Conservation (phyloP, 208 protist genomes). For the Crithidia mellificae region DNA sequence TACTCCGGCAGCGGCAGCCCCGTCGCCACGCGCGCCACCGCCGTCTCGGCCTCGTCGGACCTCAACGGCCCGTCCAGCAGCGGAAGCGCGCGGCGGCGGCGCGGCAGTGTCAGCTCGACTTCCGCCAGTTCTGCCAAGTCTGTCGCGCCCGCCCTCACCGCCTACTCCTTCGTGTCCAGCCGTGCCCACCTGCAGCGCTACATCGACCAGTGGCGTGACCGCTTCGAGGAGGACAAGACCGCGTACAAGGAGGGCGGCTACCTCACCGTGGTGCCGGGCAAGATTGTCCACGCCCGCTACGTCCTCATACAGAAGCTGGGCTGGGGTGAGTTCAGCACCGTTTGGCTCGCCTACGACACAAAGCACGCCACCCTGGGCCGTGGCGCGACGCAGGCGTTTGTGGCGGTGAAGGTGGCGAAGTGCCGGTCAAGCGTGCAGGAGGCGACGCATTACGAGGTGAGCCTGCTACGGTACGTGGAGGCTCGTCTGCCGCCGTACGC, state of each 20-base stretch:
- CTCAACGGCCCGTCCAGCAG: constrained; percentile 1
- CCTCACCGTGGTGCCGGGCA: constrained; percentile 62
- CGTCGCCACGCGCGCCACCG: background rate
- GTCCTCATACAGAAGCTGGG: constrained; percentile 83
- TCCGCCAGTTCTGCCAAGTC: constrained; percentile 15
- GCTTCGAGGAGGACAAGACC: constrained; percentile 57
- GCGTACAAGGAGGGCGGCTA: constrained; percentile 82
- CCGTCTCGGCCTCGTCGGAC: constrained; percentile 1
- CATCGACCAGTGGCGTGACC: constrained; percentile 59
- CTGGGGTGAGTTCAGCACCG: constrained; percentile 90
- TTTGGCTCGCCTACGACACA: constrained; percentile 87
- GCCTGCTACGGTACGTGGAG: constrained; percentile 66
- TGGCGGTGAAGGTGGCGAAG: constrained; percentile 86
- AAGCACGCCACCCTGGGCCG: constrained; percentile 33
- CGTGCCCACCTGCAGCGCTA: constrained; percentile 41
- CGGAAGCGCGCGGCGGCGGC: constrained; percentile 2
- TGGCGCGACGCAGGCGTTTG: constrained; percentile 63
- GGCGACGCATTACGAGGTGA: constrained; percentile 77
- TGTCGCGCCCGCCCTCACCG: background rate
- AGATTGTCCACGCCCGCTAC: constrained; percentile 75
- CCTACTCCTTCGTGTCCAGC: constrained; percentile 25
- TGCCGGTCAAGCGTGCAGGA: constrained; percentile 55
- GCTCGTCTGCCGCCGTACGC: constrained; percentile 28
- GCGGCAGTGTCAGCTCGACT: constrained; percentile 11
- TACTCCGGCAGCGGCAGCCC: constrained; percentile 12